Evolutionary conservation across 495 filamentous ascomycete species (phyloP).

Genomic region (Xylaria grammica): DNA sequence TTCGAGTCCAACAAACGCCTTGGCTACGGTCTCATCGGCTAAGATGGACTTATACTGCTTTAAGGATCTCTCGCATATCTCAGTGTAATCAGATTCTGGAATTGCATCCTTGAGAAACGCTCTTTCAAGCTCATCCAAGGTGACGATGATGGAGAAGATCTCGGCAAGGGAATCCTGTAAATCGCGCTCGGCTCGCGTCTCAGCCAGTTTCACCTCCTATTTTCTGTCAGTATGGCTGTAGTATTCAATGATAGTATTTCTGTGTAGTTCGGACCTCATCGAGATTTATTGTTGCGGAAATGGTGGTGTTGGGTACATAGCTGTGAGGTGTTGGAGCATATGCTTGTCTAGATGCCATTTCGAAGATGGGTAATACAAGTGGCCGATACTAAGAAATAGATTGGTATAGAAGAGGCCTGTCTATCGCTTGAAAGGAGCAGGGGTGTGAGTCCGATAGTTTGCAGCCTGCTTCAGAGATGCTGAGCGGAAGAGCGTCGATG

Average conservation of each 20-base stretch:
- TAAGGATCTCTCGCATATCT: slow-evolving; percentile 87
- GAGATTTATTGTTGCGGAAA: slow-evolving; percentile 87
- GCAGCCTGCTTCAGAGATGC: background rate
- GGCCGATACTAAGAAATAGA: too few species aligned
- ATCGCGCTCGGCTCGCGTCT: slow-evolving; percentile 84
- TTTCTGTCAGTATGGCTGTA: slow-evolving; percentile 9
- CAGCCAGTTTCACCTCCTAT: slow-evolving; percentile 90
- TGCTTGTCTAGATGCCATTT: slow-evolving; percentile 53
- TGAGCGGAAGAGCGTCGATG: background rate
- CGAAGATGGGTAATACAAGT: slow-evolving; percentile 11
- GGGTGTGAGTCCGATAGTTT: background rate
- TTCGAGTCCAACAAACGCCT: slow-evolving; percentile 84
- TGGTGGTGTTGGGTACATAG: slow-evolving; percentile 78
- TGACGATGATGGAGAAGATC: slow-evolving; percentile 96
- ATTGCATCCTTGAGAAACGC: slow-evolving; percentile 97
- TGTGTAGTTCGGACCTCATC: slow-evolving; percentile 69
- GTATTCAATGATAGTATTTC: background rate
- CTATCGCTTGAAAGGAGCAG: background rate
- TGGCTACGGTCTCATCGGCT: slow-evolving; percentile 81
- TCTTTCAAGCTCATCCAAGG: slow-evolving; percentile 93
- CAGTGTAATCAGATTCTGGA: slow-evolving; percentile 88
- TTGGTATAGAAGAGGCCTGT: background rate
- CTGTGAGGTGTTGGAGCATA: slow-evolving; percentile 93
- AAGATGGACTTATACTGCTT: slow-evolving; percentile 97
- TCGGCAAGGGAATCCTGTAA: slow-evolving; percentile 96